Evolutionary conservation across 1,139 yeast species (phyloP).

Genomic region (Magnusiomyces magnusii): DNA sequence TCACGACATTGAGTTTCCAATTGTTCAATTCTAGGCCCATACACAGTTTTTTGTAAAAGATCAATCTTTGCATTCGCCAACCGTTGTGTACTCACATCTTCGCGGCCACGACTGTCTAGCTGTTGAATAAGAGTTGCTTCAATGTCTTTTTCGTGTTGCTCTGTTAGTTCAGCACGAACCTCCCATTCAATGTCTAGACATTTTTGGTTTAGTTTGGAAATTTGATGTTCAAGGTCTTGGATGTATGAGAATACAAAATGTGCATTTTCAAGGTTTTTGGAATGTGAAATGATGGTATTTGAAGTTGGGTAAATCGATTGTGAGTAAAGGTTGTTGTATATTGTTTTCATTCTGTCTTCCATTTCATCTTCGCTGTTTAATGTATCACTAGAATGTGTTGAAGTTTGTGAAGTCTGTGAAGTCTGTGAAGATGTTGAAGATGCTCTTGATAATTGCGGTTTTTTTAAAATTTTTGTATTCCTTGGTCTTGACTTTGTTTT

Average conservation of each 20-base stretch:
- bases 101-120: not conserved
- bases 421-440: conserved; percentile 1
- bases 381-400: not conserved
- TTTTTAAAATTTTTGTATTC: too few species aligned
- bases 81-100: not conserved
- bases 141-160: not conserved
- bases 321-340: too few species aligned
- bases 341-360: too few species aligned
- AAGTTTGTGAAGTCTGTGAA: not conserved
- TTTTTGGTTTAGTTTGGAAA: not conserved
- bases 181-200: conserved; percentile 1
- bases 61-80: not conserved
- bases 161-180: conserved; percentile 2
- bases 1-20: not conserved
- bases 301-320: too few species aligned
- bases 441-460: not conserved
- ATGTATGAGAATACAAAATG: not conserved
- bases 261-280: not conserved
- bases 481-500: not conserved
- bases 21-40: not conserved
- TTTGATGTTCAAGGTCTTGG: not conserved
- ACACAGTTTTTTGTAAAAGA: not conserved
- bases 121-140: not conserved
- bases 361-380: not conserved
- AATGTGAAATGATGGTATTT: too few species aligned